Base-by-base conservation (phyloP, 1,284 basidiomycete genomes). In the Crocinoboletus sp. region DNA sequence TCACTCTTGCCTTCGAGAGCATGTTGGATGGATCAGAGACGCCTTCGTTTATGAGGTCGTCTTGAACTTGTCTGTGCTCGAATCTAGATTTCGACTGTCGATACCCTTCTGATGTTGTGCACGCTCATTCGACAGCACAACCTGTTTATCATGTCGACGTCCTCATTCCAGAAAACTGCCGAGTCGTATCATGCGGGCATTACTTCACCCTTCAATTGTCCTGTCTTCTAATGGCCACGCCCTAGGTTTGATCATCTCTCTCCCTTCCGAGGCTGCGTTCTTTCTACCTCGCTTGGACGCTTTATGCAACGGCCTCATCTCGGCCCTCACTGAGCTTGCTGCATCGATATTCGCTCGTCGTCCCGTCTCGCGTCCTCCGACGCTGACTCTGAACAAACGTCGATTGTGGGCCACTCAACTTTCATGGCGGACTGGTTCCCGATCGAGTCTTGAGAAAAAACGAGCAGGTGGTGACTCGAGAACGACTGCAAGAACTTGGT, bases 221-320 rank as follows among this genome's bases (percentile, higher is more conserved):
- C 6, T 12, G n/a, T 29, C 19, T 1, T n/a, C 7, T 16, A 61
- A 55, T 5, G 44, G 46, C 32, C 40, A 57, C 34, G 49, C 60
- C 3, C 69, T 69, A 20, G 86, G 92, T 58, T 65, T 93, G 15
- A 73, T 93, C 46, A 87, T 96, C 35, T 88, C 90, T 2, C 78
- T 97, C 9, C 74, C 76, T 15, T 84, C 90, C 25, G 92, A 96
- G 59, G 75, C 80, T 24, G 79, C 77, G 1, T 97, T 98, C 69
- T 89, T 94, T 63, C 76, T 82, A 31, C 75, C 90, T 2, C 80
- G 91, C 53, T 78, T 93, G 46, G 56, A 71, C 5, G 67, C 67
- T 9, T 75, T 93, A 37, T 78, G 84, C 28, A 66, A 69, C 6
- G 69, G 80, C 15, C 94, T 96, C 62, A 71, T 75, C 5, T 58